Conservation (phyloP, 192 early-diverging fungal genomes). For the Backusella mclennaniae region DNA sequence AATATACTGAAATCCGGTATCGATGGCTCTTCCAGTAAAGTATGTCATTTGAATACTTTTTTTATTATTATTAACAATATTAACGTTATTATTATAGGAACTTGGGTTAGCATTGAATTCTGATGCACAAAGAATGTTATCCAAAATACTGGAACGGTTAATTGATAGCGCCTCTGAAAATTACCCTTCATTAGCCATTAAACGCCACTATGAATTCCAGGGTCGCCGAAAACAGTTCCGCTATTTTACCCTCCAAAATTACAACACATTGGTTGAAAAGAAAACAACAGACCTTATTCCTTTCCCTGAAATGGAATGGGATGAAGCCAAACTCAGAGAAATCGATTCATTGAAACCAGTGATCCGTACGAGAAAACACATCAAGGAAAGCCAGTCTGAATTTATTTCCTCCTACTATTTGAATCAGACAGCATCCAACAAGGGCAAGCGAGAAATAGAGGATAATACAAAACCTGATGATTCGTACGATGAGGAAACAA, state of each 20-base stretch:
- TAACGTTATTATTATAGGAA: constrained; percentile 8
- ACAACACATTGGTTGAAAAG: not conserved
- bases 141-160: constrained; percentile 11
- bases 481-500: not conserved
- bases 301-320: not conserved
- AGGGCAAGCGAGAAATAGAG: not conserved
- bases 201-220: constrained; percentile 20
- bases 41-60: not conserved
- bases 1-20: not conserved
- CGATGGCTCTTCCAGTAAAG: not conserved
- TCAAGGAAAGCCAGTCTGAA: not conserved
- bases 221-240: constrained; percentile 18
- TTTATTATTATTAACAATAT: not conserved
- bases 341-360: not conserved
- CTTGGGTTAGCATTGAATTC: not conserved
- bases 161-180: not conserved
- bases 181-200: not conserved
- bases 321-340: not conserved
- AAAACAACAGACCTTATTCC: not conserved
- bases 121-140: not conserved
- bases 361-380: not conserved
- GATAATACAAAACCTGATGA: not conserved
- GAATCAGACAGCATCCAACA: not conserved
- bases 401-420: not conserved
- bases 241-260: constrained; percentile 3